A percentile compares a stretch with the other conserved stretches of the same genome.
phyloP scores from a whole-genome alignment of 345 rosid species.

The Brassica incana region DNA sequence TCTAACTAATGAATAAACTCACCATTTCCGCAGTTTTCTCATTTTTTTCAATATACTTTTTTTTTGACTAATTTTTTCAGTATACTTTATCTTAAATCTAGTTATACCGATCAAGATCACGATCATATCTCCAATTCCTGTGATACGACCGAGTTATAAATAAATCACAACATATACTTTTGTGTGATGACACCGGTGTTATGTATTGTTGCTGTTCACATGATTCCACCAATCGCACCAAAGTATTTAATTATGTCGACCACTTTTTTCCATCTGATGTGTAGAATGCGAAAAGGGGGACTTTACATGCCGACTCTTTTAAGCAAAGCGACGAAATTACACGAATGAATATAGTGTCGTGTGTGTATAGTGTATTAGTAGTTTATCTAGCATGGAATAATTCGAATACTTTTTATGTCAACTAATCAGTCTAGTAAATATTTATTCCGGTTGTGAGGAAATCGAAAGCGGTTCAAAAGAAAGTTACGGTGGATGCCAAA shows the following conservation, averaged over 20 bases:
- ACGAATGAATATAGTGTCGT: background rate
- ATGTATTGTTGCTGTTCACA: conserved; percentile 23
- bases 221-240: conserved; percentile 4
- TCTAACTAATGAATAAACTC: background rate
- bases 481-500: too few species aligned
- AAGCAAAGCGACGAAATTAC: background rate
- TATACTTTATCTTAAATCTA: background rate
- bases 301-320: conserved; percentile 14
- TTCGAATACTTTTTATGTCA: background rate
- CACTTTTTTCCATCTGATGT: conserved; percentile 2
- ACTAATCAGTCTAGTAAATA: background rate
- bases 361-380: background rate
- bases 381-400: background rate
- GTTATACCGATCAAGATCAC: conserved; percentile 2
- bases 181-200: background rate
- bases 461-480: too few species aligned
- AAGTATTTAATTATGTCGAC: conserved; percentile 9
- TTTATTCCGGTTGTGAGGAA: background rate
- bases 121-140: background rate
- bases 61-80: background rate
- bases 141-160: conserved; percentile 4
- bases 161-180: background rate
- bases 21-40: background rate
- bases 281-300: conserved; percentile 2
- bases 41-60: background rate